phyloP scores from a whole-genome alignment of 768 basidiomycete species.

The Pilatotrama ljubarskyi region DNA sequence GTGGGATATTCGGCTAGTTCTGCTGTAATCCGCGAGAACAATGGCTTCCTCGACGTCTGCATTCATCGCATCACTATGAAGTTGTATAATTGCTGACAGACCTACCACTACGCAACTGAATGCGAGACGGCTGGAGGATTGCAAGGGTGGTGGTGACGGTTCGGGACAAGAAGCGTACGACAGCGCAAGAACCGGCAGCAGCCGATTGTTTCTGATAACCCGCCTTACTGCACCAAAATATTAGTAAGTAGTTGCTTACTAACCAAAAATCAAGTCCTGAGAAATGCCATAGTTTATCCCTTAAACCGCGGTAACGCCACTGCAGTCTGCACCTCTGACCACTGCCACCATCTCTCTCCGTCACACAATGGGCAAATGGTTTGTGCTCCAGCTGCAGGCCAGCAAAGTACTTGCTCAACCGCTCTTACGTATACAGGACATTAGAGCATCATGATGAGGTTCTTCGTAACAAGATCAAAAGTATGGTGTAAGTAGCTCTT shows the following conservation, averaged over 20 bases:
- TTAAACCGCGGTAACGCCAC: conserved; percentile 8
- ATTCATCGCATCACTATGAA: neutral
- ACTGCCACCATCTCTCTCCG: conserved; percentile 5
- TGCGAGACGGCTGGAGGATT: neutral
- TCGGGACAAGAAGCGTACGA: conserved; percentile 13
- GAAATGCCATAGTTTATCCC: neutral
- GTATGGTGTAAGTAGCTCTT: conserved; percentile 60
- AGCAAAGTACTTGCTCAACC: conserved; percentile 16
- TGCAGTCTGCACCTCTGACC: neutral
- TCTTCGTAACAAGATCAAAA: conserved; percentile 72
- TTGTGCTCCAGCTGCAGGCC: conserved; percentile 23
- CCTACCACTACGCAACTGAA: conserved; percentile 18
- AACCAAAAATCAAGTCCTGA: conserved; percentile 9
- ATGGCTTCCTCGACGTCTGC: conserved; percentile 1
- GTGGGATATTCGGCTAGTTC: neutral
- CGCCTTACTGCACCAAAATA: conserved; percentile 3
- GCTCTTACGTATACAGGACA: conserved; percentile 49
- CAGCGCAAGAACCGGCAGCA: neutral
- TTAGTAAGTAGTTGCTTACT: neutral
- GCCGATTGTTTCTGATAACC: neutral
- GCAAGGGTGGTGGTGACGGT: conserved; percentile 15
- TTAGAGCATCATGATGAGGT: conserved; percentile 72
- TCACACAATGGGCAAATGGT: conserved; percentile 72
- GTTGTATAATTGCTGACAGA: neutral
- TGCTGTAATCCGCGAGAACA: neutral